Evolutionary conservation across 2,329 filamentous ascomycete species (phyloP), one percentile per base, ranked within the genome.

Genomic region (Cercospora sp.): DNA sequence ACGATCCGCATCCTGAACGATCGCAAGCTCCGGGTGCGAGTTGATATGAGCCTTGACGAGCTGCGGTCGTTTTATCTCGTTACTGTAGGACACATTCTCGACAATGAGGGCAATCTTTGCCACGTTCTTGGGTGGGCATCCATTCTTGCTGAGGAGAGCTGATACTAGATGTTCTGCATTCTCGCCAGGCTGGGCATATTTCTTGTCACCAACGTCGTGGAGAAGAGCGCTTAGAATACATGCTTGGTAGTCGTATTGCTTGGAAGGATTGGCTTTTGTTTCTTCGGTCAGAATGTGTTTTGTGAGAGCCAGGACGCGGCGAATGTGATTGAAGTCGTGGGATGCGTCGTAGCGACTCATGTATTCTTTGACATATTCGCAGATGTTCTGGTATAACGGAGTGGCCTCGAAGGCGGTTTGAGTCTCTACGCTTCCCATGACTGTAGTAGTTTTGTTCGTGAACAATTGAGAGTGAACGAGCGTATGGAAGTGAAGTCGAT

Each of bases 1-100:
- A 6, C 94, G 85, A 81, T 97, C 94, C 3, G 94, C 94, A 79
- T 97, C 94, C 80, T 97, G 94, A 33, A 97, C 93, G 59, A 96
- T 87, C 0, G 88, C 93, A 36, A 95, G 82, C 78, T 95, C 92
- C 1, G 92, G 92, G 77, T 91, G 83, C 31, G 80, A 76, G 5
- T 77, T 77, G n/a, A 96, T 82, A n/a, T 94, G 82, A 1, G 81
- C 79, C n/a, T 79, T 79, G 8, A 92, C 88, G 12, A 81, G 80
- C 30, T 77, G 73, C 0, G 90, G 89, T 75, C 93, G 84, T 73
- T 86, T 87, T 60, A 87, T 82, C 79, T 97, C 94, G 71, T 86
- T 85, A 3, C 87, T 89, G 81, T 92, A 97, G 70, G 91, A 92
- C 18, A 97, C 92, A 64, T 91, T 87, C 8, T 88, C 85, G 72